Conservation (phyloP, 2,329 filamentous ascomycete genomes). For the Thielaviopsis ethacetica region DNA sequence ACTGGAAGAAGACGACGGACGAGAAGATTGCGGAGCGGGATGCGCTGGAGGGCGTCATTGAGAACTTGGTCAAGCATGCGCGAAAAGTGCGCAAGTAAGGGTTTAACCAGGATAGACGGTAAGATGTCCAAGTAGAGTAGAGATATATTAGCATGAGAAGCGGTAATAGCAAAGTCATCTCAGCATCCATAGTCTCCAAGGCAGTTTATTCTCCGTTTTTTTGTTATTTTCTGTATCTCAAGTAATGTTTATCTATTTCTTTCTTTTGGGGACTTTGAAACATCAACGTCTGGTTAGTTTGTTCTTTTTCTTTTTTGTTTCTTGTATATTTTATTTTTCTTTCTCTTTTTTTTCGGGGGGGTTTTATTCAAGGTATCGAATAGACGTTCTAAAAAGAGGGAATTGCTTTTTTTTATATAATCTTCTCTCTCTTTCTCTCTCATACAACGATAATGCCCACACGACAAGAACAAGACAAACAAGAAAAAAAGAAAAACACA, state of each 20-base stretch:
- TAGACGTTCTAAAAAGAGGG: background rate
- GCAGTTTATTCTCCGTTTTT: background rate
- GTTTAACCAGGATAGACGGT: background rate
- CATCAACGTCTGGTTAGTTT: background rate
- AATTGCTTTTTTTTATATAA: background rate
- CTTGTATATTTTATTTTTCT: background rate
- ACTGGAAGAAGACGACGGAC: constrained; percentile 75
- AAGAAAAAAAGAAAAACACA: constrained; percentile 2
- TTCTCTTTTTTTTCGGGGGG: background rate
- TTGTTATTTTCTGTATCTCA: background rate
- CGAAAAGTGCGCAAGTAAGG: constrained; percentile 62
- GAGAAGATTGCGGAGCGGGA: constrained; percentile 82
- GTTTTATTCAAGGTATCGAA: background rate
- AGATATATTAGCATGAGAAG: too few species aligned
- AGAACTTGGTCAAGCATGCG: constrained; percentile 85
- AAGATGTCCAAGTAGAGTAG: too few species aligned
- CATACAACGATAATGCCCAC: too few species aligned
- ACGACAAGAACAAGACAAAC: background rate
- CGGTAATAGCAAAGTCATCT: too few species aligned
- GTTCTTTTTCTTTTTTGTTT: background rate
- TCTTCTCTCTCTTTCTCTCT: background rate
- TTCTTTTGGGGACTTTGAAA: background rate
- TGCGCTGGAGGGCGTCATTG: constrained; percentile 90
- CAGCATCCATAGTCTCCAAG: too few species aligned
- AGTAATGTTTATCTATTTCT: background rate